A percentile compares a stretch with the other conserved stretches of the same genome.
Evolutionary conservation across 2,329 filamentous ascomycete species (phyloP).

Genomic region (Incumbomyces lentus): DNA sequence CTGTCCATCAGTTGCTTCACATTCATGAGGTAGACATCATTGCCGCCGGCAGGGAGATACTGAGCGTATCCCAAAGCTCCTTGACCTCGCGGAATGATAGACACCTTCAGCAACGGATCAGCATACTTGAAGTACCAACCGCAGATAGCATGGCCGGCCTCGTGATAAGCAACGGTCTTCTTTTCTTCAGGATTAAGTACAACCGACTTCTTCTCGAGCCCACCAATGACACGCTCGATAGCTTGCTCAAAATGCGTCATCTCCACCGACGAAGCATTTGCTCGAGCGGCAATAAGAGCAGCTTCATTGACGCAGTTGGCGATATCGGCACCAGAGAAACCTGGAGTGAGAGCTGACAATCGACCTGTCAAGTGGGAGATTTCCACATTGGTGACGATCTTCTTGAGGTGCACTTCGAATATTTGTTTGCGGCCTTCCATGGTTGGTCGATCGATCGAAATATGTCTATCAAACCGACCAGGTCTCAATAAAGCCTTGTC

Average conservation of each 20-base stretch:
- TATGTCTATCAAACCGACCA: conserved; percentile 93
- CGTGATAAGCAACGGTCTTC: conserved; percentile 92
- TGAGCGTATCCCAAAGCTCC: conserved; percentile 92
- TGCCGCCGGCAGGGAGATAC: conserved; percentile 67
- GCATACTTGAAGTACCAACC: conserved; percentile 96
- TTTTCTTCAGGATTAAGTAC: conserved; percentile 91
- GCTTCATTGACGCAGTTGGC: conserved; percentile 98
- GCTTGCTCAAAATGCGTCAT: conserved; percentile 95
- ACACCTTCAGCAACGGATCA: conserved; percentile 96
- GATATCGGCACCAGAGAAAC: conserved; percentile 95
- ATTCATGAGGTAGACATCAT: conserved; percentile 90
- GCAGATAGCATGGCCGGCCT: conserved; percentile 95
- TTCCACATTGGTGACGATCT: conserved; percentile 89
- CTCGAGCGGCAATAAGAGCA: conserved; percentile 81
- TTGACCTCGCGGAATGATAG: conserved; percentile 92
- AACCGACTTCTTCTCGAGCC: conserved; percentile 92
- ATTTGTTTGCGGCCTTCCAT: conserved; percentile 97
- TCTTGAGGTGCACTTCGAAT: conserved; percentile 85
- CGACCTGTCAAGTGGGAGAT: conserved; percentile 78
- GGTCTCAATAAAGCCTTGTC: conserved; percentile 95
- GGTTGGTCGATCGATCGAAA: conserved; percentile 85
- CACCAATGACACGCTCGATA: conserved; percentile 93
- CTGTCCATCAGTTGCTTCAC: conserved; percentile 94
- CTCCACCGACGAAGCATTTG: conserved; percentile 66
- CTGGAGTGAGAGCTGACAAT: conserved; percentile 82